phyloP scores from a whole-genome alignment of 306 rosid genomes.

The Cicer arietinum region DNA sequence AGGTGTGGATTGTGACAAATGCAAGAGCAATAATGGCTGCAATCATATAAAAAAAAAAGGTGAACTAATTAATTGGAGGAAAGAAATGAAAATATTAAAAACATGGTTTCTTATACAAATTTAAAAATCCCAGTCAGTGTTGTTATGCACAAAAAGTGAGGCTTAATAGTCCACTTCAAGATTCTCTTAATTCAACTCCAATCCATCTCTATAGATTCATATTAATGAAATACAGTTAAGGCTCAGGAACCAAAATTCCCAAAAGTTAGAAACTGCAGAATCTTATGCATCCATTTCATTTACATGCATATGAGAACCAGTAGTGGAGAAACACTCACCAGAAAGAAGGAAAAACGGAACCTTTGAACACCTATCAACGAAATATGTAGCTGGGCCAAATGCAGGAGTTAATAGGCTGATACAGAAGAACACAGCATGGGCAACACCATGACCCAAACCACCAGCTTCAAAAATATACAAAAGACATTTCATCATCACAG shows the following conservation, averaged over 20 bases:
- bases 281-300: neutral
- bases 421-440: slow-evolving; percentile 99
- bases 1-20: slow-evolving; percentile 90
- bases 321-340: slow-evolving; percentile 58
- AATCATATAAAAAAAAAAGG: slow-evolving; percentile 38
- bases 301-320: slow-evolving; percentile 34
- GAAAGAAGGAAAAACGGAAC: slow-evolving; percentile 91
- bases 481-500: slow-evolving; percentile 34
- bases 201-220: neutral
- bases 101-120: neutral
- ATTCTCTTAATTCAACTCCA: slow-evolving; percentile 22
- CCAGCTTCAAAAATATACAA: slow-evolving; percentile 65
- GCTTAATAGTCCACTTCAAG: slow-evolving; percentile 16
- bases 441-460: slow-evolving; percentile 94
- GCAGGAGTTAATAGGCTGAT: slow-evolving; percentile 93
- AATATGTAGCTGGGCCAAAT: slow-evolving; percentile 92
- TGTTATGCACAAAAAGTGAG: slow-evolving; percentile 1
- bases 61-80: slow-evolving; percentile 12
- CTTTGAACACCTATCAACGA: slow-evolving; percentile 73
- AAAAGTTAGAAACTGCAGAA: slow-evolving; percentile 31
- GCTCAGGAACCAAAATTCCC: slow-evolving; percentile 5
- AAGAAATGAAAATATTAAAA: slow-evolving; percentile 33
- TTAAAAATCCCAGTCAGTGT: slow-evolving; percentile 31
- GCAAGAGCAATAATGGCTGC: slow-evolving; percentile 91
- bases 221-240: slow-evolving; percentile 31